Percentiles rank a stretch among this genome's conserved stretches.
Conservation (phyloP, 371 early-diverging fungal species). For the Gilbertella persicaria region DNA sequence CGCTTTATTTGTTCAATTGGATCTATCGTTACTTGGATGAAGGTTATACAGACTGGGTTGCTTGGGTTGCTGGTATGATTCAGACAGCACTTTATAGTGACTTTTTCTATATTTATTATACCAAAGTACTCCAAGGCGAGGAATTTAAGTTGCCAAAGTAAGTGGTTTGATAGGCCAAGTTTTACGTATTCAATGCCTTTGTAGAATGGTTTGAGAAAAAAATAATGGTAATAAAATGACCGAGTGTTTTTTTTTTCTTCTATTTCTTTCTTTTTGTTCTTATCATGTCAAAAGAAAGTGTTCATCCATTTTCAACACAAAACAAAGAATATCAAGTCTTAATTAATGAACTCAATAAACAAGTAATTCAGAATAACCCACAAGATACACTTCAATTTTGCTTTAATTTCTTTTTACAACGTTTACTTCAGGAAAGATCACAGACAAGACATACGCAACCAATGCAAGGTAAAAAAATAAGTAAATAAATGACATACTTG, state of each 20-base stretch:
- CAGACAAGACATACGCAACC: conserved; percentile 5
- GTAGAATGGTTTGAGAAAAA: conserved; percentile 2
- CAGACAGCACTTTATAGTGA: conserved; percentile 98
- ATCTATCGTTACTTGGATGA: conserved; percentile 86
- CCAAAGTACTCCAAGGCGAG: conserved; percentile 85
- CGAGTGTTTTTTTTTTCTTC: conserved; percentile 6
- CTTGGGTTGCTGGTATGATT: conserved; percentile 86
- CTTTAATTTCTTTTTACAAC: conserved; percentile 76
- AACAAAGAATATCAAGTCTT: conserved; percentile 24
- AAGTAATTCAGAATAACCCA: conserved; percentile 36
- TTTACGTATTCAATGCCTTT: not conserved
- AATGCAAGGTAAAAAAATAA: conserved; percentile 1
- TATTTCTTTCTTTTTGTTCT: conserved; percentile 5
- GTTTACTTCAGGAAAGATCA: conserved; percentile 63
- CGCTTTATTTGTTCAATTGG: conserved; percentile 96
- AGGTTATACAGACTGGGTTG: conserved; percentile 68
- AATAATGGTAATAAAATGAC: not conserved
- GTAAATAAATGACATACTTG: too few species aligned
- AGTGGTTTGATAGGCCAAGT: conserved; percentile 15
- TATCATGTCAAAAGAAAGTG: not conserved
- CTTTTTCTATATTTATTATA: conserved; percentile 97
- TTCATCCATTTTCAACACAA: conserved; percentile 7
- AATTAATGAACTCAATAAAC: conserved; percentile 27
- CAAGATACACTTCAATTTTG: conserved; percentile 86
- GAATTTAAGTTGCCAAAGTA: conserved; percentile 72